Conservation (phyloP, 2,329 filamentous ascomycete species). For the Claviceps purpurea region DNA sequence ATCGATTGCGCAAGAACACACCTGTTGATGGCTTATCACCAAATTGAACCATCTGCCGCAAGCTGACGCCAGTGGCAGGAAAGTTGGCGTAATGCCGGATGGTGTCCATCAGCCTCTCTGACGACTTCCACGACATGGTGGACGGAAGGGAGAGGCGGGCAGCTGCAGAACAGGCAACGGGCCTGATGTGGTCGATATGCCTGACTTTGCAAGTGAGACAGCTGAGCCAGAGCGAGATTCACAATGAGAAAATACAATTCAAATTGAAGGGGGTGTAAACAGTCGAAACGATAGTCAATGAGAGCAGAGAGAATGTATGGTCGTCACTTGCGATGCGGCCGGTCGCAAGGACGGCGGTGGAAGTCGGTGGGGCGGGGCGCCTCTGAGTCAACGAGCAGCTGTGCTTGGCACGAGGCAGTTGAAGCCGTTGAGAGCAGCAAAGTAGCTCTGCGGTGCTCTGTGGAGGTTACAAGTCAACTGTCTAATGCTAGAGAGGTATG, state of each 20-base stretch:
- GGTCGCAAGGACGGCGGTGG: conserved; percentile 5
- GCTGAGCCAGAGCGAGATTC: not conserved
- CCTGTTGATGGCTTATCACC: conserved; percentile 85
- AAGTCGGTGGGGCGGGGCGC: conserved; percentile 9
- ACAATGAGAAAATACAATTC: not conserved
- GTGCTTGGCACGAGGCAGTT: not conserved
- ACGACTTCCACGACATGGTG: conserved; percentile 85
- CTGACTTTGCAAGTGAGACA: not conserved
- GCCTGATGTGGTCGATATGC: not conserved
- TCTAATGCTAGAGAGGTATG: no score
- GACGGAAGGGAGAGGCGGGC: conserved; percentile 10
- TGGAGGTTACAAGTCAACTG: not conserved
- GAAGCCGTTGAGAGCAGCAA: conserved; percentile 5
- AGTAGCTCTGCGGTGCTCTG: conserved; percentile 7
- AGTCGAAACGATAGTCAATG: not conserved
- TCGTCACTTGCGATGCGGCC: not conserved
- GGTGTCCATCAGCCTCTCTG: conserved; percentile 84
- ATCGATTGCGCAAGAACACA: conserved; percentile 28
- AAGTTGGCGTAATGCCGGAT: conserved; percentile 97
- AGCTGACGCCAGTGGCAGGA: conserved; percentile 86
- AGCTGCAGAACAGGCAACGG: not conserved
- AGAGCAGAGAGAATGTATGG: conserved; percentile 1
- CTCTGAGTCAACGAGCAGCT: conserved; percentile 11
- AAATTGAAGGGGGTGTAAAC: not conserved
- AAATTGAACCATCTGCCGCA: conserved; percentile 99